Base-by-base conservation (phyloP, 257 asterid species). In the Primulina huaijiensis region DNA sequence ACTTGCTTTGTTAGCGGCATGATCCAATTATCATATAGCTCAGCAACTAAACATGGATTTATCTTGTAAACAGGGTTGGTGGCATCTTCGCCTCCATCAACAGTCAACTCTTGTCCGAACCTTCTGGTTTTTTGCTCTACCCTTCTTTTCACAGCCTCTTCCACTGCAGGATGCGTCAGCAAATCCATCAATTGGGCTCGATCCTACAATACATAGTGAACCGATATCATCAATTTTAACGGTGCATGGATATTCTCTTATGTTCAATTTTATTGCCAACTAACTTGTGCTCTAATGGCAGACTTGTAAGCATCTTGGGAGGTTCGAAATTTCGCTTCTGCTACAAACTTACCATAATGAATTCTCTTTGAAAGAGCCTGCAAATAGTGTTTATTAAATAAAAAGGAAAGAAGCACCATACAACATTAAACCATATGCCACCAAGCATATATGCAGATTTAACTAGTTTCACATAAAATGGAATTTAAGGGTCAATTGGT, bases 1-100 rank as follows among this genome's bases (percentile, higher is more conserved):
- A 93, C 99, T 78, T 89, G 90, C 84, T 93, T 93, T 2, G 97
- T 93, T 72, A 90, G 75, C 11, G 99, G 99, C 99, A 93, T 93
- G 78, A 93, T 89, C 96, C 96, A 93, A 33, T 87, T 86, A 70
- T 89, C 88, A 35, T 89, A 93, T 0, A 93, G 75, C 66, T 77
- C 86, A 40, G 87, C 96, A 62, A 93, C 91, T 21, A 93, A 80
- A 77, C 77, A 31, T 5, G 97, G 99, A 40, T 85, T 85, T 50
- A 93, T 86, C 75, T 84, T 89, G 89, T 89, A 91, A 7, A 84
- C 87, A 0, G 86, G 83, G 20, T 78, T 87, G 0, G 61, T 60
- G 56, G 71, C 83, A 19, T 60, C 72, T 63, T 65, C 87, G 23
- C 30, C 82, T 67, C 55, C 80, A 1, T 33, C 37, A 33, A 74